phyloP scores from a whole-genome alignment of 768 basidiomycete species.

The Lactifluus piperatus region DNA sequence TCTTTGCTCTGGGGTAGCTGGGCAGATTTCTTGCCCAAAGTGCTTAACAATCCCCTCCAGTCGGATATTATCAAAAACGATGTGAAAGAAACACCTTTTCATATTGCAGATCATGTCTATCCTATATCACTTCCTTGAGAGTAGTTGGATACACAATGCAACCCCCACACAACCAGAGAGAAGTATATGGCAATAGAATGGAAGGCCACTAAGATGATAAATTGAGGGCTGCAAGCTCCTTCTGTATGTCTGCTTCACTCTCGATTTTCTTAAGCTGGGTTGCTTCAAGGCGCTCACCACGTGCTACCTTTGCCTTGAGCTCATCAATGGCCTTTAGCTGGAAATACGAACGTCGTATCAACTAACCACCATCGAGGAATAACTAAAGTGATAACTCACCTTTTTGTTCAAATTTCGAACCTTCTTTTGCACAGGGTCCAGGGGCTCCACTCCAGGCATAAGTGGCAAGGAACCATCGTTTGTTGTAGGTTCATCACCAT shows the following conservation, averaged over 20 bases:
- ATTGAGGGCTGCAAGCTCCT: slow-evolving; percentile 50
- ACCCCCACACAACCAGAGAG: neutral
- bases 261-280: slow-evolving; percentile 98
- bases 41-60: no score
- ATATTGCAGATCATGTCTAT: neutral
- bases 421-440: slow-evolving; percentile 87
- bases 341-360: slow-evolving; percentile 7
- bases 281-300: slow-evolving; percentile 86
- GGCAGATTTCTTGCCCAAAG: no score
- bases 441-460: slow-evolving; percentile 47
- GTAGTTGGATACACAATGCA: neutral
- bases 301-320: slow-evolving; percentile 83
- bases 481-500: slow-evolving; percentile 8
- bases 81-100: neutral
- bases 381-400: slow-evolving; percentile 35
- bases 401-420: slow-evolving; percentile 93
- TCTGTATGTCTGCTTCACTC: slow-evolving; percentile 73
- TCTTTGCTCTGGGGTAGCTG: no score
- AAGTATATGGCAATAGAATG: neutral
- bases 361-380: neutral
- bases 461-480: slow-evolving; percentile 35
- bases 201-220: neutral
- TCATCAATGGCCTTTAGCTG: slow-evolving; percentile 99
- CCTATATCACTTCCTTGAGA: neutral
- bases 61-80: neutral